Conservation (phyloP, 2,329 filamentous ascomycete species). For the Penicillium sp. region DNA sequence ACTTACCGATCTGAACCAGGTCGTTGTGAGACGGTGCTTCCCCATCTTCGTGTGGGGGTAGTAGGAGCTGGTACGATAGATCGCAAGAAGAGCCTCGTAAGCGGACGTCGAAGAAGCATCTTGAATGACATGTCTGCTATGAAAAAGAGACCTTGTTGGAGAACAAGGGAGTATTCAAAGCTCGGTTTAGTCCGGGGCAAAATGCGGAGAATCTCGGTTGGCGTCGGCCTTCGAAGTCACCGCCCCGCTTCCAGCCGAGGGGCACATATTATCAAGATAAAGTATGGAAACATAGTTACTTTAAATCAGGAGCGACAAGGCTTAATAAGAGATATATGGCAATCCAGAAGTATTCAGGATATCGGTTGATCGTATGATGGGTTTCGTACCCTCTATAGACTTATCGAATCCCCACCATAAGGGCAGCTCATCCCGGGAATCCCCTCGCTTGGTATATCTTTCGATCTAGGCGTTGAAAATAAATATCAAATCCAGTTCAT, state of each 20-base stretch:
- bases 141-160: neutral
- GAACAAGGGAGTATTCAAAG: slow-evolving; percentile 1
- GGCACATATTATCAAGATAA: too few species aligned
- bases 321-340: too few species aligned
- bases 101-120: slow-evolving; percentile 17
- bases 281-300: too few species aligned
- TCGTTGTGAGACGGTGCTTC: slow-evolving; percentile 53
- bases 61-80: neutral
- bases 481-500: too few species aligned
- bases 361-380: too few species aligned
- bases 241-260: slow-evolving; percentile 11
- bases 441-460: too few species aligned
- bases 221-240: slow-evolving; percentile 21
- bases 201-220: slow-evolving; percentile 27
- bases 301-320: too few species aligned
- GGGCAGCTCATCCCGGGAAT: too few species aligned
- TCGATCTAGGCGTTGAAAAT: neutral
- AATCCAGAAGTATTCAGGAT: too few species aligned
- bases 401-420: too few species aligned
- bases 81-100: slow-evolving; percentile 3
- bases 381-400: too few species aligned
- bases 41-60: slow-evolving; percentile 43
- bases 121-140: slow-evolving; percentile 7
- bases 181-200: slow-evolving; percentile 1
- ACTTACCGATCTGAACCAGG: slow-evolving; percentile 57